Evolutionary conservation across 2,329 filamentous ascomycete species (phyloP), one percentile per base, ranked within the genome.

Genomic region (Aureobasidium leucospermi): DNA sequence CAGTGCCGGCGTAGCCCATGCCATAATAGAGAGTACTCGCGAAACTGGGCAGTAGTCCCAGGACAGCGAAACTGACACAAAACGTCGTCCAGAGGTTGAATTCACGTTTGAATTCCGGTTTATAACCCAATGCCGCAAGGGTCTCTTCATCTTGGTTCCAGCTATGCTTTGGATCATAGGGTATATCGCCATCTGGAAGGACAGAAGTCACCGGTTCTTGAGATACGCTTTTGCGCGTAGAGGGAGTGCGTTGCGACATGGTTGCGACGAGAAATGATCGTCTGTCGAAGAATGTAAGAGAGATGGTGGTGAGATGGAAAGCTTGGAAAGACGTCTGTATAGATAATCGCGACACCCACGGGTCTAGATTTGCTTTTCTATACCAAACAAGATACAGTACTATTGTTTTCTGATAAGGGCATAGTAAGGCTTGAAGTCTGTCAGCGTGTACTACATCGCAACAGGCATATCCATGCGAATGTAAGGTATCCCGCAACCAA

Each of bases 71-170:
- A 58, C 81, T 85, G 42, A 90, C 86, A 65, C 85, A 88, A 69
- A 90, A 90, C 0, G 85, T 87, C 6, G 86, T 88, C 81, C 86
- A 90, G 13, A 89, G 75, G 2, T 81, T 85, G 69, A 90, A 89
- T 66, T 90, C 86, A 67, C 87, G 79, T 73, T 84, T 85, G 74
- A 85, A 85, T 67, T 85, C 82, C 56, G 82, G 79, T 69, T 82
- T 84, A 70, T 82, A 84, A 39, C 85, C 85, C 28, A 87, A 75
- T 1, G 84, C 80, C 2, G 81, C 82, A 5, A 87, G 75, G 1
- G 80, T 79, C 58, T 85, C 82, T 64, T 86, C 84, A 67, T 87
- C 85, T 4, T 76, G 72, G 42, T 71, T 73, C 66, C 80, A 76
- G 31, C 76, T 74, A 56, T 76, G 71, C 42, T 73, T 70, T 1